Conservation (phyloP, 176 grass and related monocot species). For the Tuctoria greenei region DNA sequence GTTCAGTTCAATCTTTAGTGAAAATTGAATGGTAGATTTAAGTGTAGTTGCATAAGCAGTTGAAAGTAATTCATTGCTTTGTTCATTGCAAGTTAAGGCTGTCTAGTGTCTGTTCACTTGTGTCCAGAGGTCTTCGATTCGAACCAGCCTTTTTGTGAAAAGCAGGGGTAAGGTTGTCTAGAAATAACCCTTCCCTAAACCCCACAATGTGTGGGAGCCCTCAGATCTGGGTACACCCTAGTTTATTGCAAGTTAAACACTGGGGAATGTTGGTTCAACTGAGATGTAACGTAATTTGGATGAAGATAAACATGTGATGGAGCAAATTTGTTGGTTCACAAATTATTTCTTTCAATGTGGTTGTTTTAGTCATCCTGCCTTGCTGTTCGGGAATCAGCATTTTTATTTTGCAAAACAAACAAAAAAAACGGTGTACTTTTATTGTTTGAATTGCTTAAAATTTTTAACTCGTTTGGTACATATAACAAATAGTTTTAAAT, state of each 20-base stretch:
- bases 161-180: no score
- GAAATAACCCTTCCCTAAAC: no score
- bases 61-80: conserved; percentile 30
- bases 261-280: background rate
- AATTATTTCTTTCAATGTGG: background rate
- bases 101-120: no score
- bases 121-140: no score
- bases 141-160: no score
- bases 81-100: background rate
- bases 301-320: background rate
- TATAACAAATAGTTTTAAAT: background rate
- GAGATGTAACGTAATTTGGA: conserved; percentile 22
- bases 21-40: no score
- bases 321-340: background rate
- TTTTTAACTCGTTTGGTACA: background rate
- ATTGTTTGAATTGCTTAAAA: background rate
- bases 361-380: conserved; percentile 3
- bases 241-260: conserved; percentile 22
- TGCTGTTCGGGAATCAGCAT: background rate
- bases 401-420: no score
- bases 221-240: no score
- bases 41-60: conserved; percentile 13
- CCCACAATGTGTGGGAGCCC: no score
- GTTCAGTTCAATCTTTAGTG: no score
- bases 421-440: background rate